Evolutionary conservation across 2,329 filamentous ascomycete genomes (phyloP).

Genomic region (Beauveria varroae): DNA sequence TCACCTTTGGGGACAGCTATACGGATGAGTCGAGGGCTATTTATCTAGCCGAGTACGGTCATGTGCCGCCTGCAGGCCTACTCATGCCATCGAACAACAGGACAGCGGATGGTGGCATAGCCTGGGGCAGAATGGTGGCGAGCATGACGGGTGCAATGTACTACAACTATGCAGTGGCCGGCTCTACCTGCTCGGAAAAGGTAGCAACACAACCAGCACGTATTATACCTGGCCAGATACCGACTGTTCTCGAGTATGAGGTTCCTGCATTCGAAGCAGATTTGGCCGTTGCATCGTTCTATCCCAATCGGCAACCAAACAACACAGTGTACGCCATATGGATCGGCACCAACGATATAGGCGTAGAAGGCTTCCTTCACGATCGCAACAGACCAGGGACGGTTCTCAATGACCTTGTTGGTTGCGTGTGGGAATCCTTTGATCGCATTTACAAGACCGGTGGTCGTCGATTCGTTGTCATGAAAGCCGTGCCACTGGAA

Average conservation of each 20-base stretch:
- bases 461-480: constrained; percentile 62
- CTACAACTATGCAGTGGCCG: constrained; percentile 65
- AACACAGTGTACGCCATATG: constrained; percentile 69
- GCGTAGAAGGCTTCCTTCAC: constrained; percentile 55
- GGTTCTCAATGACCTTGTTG: constrained; percentile 56
- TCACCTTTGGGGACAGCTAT: constrained; percentile 70
- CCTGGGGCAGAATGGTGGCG: constrained; percentile 62
- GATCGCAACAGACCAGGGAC: constrained; percentile 53
- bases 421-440: constrained; percentile 57
- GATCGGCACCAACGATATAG: constrained; percentile 78
- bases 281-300: constrained; percentile 32
- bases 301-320: constrained; percentile 36
- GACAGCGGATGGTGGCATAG: constrained; percentile 57
- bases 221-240: constrained; percentile 37
- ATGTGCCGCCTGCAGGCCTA: constrained; percentile 53
- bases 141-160: constrained; percentile 48
- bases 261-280: constrained; percentile 50
- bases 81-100: constrained; percentile 37
- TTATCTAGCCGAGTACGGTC: constrained; percentile 56
- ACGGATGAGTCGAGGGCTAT: constrained; percentile 62
- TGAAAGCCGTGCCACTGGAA: constrained; percentile 62
- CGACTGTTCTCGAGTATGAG: constrained; percentile 56
- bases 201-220: constrained; percentile 44
- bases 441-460: constrained; percentile 58
- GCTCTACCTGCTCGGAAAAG: constrained; percentile 65